Conservation (phyloP, 2,329 filamentous ascomycete species). For the Paraconiothyrium brasiliense region DNA sequence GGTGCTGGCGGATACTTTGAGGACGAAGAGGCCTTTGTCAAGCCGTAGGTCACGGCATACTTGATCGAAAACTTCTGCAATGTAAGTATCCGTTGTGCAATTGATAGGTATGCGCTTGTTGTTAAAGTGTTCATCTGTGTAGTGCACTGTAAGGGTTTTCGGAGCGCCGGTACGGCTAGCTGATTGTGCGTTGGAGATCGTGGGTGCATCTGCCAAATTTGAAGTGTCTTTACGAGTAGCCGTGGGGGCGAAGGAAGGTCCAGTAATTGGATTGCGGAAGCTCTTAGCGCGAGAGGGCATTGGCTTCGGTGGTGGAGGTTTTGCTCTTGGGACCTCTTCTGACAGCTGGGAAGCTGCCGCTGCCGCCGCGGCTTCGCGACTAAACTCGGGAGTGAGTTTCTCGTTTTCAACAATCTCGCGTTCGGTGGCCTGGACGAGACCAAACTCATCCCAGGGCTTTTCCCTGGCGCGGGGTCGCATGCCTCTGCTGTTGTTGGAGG, state of each 20-base stretch:
- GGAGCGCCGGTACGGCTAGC: constrained; percentile 71
- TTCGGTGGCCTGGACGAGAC: constrained; percentile 75
- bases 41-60: constrained; percentile 80
- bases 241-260: constrained; percentile 58
- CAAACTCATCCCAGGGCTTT: constrained; percentile 84
- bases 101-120: constrained; percentile 75
- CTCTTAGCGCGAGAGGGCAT: constrained; percentile 52
- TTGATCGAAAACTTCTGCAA: constrained; percentile 81
- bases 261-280: constrained; percentile 61
- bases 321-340: constrained; percentile 37
- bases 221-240: constrained; percentile 58
- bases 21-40: constrained; percentile 80
- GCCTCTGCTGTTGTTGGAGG: constrained; percentile 77
- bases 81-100: constrained; percentile 83
- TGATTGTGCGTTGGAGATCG: constrained; percentile 53
- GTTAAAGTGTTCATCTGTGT: constrained; percentile 75
- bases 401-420: constrained; percentile 76
- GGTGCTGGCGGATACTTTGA: constrained; percentile 78
- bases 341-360: constrained; percentile 36
- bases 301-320: constrained; percentile 37
- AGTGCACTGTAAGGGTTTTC: constrained; percentile 76
- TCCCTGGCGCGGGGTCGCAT: constrained; percentile 73
- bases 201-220: constrained; percentile 55
- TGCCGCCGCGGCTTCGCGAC: constrained; percentile 59
- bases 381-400: constrained; percentile 71